Conservation (phyloP, 2,329 filamentous ascomycete species). For the Elsinoe arachidis region DNA sequence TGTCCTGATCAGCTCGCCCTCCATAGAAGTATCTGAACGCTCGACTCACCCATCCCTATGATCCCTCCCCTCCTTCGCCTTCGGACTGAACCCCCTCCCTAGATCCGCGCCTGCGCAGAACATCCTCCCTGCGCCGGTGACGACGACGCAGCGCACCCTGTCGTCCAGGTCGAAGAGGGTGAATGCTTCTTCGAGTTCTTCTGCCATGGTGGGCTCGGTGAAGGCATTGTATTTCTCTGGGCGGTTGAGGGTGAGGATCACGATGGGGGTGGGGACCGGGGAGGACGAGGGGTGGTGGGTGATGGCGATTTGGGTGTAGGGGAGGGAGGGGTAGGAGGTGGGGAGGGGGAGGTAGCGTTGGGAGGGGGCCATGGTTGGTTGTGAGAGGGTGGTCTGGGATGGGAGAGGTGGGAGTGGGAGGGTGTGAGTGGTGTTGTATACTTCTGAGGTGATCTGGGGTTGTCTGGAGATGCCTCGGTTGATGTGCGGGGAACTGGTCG, state of each 20-base stretch:
- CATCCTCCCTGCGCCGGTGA: conserved; percentile 41
- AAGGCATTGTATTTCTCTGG: conserved; percentile 62
- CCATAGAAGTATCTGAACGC: neutral
- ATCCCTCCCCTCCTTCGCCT: conserved; percentile 36
- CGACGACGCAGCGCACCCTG: conserved; percentile 45
- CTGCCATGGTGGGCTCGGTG: conserved; percentile 51
- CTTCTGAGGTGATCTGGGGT: neutral
- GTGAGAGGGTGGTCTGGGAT: neutral
- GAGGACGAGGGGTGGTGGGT: conserved; percentile 38
- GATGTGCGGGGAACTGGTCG: neutral
- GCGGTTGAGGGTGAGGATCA: conserved; percentile 57
- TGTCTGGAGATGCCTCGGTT: conserved; percentile 6
- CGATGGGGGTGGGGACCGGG: conserved; percentile 49
- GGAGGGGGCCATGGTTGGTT: conserved; percentile 4
- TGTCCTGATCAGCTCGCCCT: conserved; percentile 17
- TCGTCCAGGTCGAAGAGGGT: conserved; percentile 46
- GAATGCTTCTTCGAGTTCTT: conserved; percentile 49
- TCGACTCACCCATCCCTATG: conserved; percentile 45
- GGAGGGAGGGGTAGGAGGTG: conserved; percentile 32
- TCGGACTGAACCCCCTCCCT: conserved; percentile 42
- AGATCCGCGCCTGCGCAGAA: conserved; percentile 52
- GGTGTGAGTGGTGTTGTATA: neutral
- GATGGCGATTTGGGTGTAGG: conserved; percentile 34
- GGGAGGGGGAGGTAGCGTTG: conserved; percentile 23
- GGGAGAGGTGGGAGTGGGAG: neutral